phyloP scores from a whole-genome alignment of 441 rosid species.

The Cnidoscolus chayamansa region DNA sequence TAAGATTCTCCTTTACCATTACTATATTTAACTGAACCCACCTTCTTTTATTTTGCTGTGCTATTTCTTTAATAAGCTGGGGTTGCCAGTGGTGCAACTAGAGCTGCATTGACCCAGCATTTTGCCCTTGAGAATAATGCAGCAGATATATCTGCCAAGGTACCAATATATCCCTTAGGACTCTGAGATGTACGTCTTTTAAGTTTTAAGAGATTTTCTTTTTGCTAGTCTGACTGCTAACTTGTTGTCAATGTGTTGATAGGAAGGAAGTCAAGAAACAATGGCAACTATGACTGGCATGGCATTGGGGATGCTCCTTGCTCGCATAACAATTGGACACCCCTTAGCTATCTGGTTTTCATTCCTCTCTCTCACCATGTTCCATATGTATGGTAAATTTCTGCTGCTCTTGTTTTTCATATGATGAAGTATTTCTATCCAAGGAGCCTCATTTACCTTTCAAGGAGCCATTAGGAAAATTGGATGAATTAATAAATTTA shows the following conservation, averaged over 20 bases:
- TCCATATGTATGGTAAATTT: conserved; percentile 91
- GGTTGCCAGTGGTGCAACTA: conserved; percentile 97
- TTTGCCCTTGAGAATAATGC: conserved; percentile 95
- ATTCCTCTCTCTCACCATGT: conserved; percentile 73
- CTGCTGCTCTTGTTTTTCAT: conserved; percentile 5
- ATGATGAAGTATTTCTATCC: not conserved
- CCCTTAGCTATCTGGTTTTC: conserved; percentile 76
- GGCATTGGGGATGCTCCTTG: conserved; percentile 89
- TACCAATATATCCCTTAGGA: conserved; percentile 25
- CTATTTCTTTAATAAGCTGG: conserved; percentile 51
- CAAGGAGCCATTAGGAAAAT: not conserved
- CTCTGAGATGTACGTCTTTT: conserved; percentile 15
- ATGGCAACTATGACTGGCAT: conserved; percentile 92
- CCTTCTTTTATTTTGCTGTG: not conserved
- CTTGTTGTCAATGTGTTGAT: conserved; percentile 14
- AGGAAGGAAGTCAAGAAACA: conserved; percentile 99
- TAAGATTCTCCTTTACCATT: not conserved
- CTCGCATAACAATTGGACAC: conserved; percentile 65
- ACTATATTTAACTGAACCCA: not conserved
- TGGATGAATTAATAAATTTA: not conserved
- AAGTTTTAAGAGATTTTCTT: not conserved
- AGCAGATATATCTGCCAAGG: conserved; percentile 95
- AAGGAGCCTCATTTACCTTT: not conserved
- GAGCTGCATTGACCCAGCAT: conserved; percentile 98
- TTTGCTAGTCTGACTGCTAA: conserved; percentile 6